A percentile compares a stretch with the other conserved stretches of the same genome.
phyloP scores from a whole-genome alignment of 306 rosid species.

The Cicer judaicum region DNA sequence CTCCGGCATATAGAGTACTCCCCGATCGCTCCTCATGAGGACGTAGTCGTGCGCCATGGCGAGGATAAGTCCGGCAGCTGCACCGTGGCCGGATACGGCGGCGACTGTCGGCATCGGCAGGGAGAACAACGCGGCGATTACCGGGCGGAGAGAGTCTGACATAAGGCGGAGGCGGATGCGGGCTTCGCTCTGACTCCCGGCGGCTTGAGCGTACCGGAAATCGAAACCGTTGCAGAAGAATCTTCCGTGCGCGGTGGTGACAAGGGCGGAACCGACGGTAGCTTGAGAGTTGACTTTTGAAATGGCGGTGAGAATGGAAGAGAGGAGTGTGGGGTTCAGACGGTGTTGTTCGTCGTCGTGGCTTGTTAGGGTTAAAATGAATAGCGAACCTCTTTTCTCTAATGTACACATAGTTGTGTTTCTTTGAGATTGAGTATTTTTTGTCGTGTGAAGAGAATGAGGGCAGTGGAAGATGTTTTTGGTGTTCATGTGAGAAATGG shows the following conservation, averaged over 20 bases:
- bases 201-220: constrained; percentile 61
- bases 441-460: too few relatives aligned
- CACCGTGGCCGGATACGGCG: constrained; percentile 63
- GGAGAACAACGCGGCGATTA: constrained; percentile 56
- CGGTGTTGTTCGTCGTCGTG: constrained; percentile 62
- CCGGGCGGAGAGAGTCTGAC: constrained; percentile 52
- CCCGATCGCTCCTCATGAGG: constrained; percentile 57
- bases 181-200: constrained; percentile 50
- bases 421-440: too few relatives aligned
- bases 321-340: constrained; percentile 52
- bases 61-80: constrained; percentile 58
- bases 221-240: constrained; percentile 80
- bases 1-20: constrained; percentile 71
- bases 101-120: constrained; percentile 74
- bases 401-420: constrained; percentile 6
- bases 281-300: constrained; percentile 52
- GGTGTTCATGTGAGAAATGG: too few relatives aligned
- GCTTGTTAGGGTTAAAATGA: constrained; percentile 58
- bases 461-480: too few relatives aligned
- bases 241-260: constrained; percentile 57
- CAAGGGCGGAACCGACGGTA: constrained; percentile 57
- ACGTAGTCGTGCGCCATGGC: constrained; percentile 66
- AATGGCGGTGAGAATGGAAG: constrained; percentile 54
- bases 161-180: constrained; percentile 47
- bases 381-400: constrained; percentile 3